A percentile compares a stretch with the other conserved stretches of the same genome.
These are phyloP conservation scores for Pichia rugopelliculosa DNA, from an alignment of 805 yeast genomes.

Conservation along the genomic window DNA sequence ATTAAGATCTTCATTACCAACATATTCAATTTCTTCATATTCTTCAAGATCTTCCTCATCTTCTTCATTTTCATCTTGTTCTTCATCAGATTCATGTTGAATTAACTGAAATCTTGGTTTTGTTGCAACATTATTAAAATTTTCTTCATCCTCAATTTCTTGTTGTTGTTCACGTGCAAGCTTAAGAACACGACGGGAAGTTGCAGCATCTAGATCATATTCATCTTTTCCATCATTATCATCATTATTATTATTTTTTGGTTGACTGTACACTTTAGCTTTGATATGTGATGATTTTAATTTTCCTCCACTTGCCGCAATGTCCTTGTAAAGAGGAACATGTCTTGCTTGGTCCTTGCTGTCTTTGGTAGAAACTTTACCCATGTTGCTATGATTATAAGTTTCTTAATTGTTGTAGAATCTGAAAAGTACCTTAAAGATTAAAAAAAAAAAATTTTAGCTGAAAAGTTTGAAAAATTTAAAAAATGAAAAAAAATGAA, in stretches of 20 bases:
- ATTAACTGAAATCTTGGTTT: slow-evolving; percentile 26
- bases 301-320: slow-evolving; percentile 67
- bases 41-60: slow-evolving; percentile 29
- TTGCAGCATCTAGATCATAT: slow-evolving; percentile 66
- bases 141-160: slow-evolving; percentile 71
- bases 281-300: slow-evolving; percentile 37
- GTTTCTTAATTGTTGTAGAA: too few relatives aligned
- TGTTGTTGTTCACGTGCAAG: slow-evolving; percentile 91
- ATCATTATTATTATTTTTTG: slow-evolving; percentile 27
- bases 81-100: slow-evolving; percentile 31
- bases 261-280: slow-evolving; percentile 8
- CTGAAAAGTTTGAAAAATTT: background rate
- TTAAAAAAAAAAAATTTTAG: too few relatives aligned
- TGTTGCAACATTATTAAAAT: slow-evolving; percentile 19
- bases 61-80: slow-evolving; percentile 18
- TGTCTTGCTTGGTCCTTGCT: slow-evolving; percentile 59
- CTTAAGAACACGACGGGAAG: slow-evolving; percentile 79
- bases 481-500: background rate
- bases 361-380: slow-evolving; percentile 49
- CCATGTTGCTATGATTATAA: slow-evolving; percentile 42
- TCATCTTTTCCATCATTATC: slow-evolving; percentile 46
- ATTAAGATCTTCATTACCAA: slow-evolving; percentile 57
- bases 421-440: background rate
- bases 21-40: slow-evolving; percentile 35
- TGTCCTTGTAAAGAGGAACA: slow-evolving; percentile 72